Evolutionary conservation across 352 stramenopile species (phyloP).

Genomic region (Globisporangium splendens): DNA sequence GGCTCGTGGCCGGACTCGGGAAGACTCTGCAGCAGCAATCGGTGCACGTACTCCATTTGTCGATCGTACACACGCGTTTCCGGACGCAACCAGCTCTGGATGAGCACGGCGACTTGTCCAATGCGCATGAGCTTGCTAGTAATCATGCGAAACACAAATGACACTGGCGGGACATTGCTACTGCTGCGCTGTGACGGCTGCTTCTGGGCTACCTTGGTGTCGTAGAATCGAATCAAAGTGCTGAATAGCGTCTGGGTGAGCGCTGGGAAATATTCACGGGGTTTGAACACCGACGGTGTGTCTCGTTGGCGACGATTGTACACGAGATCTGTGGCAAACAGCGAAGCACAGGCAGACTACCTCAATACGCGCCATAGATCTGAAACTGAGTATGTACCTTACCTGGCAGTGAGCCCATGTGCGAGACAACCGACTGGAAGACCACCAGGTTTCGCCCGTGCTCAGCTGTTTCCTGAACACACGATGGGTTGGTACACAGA

Average conservation of each 20-base stretch:
- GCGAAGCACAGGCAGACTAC: not conserved
- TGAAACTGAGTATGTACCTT: not conserved
- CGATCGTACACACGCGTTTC: slow-evolving; percentile 14
- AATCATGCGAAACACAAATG: slow-evolving; percentile 47
- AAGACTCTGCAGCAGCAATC: slow-evolving; percentile 36
- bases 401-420: slow-evolving; percentile 51
- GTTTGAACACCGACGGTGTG: slow-evolving; percentile 43
- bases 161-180: not conserved
- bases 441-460: slow-evolving; percentile 8
- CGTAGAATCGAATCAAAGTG: slow-evolving; percentile 10
- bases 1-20: slow-evolving; percentile 47
- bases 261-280: slow-evolving; percentile 35
- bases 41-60: slow-evolving; percentile 14
- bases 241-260: slow-evolving; percentile 45
- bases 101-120: slow-evolving; percentile 33
- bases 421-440: slow-evolving; percentile 35
- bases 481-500: not conserved
- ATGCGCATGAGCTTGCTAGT: slow-evolving; percentile 62
- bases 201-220: not conserved
- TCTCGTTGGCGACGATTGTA: slow-evolving; percentile 52
- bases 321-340: slow-evolving; percentile 38
- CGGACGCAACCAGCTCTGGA: slow-evolving; percentile 44
- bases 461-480: slow-evolving; percentile 3
- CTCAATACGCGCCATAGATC: not conserved
- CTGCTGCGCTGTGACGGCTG: too few species aligned